Percentiles rank a stretch among this genome's conserved stretches.
Conservation (phyloP, 2,329 filamentous ascomycete species). For the Calonectria naviculata region DNA sequence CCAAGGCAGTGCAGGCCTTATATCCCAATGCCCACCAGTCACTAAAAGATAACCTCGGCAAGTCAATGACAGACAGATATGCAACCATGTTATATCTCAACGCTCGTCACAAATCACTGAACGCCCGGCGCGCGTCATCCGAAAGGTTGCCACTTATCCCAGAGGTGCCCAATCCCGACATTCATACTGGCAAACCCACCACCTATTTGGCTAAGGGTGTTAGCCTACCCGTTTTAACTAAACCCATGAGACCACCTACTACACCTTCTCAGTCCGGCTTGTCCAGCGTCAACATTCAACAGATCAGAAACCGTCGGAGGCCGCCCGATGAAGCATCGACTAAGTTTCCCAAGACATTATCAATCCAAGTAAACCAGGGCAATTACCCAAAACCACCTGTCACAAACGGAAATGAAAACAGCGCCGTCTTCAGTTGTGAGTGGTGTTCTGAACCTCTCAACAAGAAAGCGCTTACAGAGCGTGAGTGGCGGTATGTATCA, state of each 20-base stretch:
- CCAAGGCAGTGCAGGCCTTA: background rate
- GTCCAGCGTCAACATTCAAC: background rate
- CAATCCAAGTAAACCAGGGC: background rate
- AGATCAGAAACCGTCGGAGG: background rate
- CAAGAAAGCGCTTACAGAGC: background rate
- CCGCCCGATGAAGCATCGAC: background rate
- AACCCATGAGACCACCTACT: background rate
- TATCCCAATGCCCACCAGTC: background rate
- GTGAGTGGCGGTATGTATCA: background rate
- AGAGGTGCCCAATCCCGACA: background rate
- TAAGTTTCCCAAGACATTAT: background rate
- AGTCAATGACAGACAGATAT: background rate
- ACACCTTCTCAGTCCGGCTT: background rate
- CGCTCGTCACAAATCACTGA: background rate
- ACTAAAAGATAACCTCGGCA: background rate
- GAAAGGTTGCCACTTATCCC: background rate
- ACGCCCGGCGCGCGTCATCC: background rate
- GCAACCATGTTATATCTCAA: background rate
- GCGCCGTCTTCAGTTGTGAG: background rate
- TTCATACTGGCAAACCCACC: background rate
- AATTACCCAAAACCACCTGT: background rate
- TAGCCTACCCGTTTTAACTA: background rate
- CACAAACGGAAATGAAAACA: background rate
- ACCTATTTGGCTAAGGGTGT: background rate
- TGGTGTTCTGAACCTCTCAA: background rate